phyloP scores from a whole-genome alignment of 176 grass and related monocot genomes.

The Hyparrhenia diplandra region DNA sequence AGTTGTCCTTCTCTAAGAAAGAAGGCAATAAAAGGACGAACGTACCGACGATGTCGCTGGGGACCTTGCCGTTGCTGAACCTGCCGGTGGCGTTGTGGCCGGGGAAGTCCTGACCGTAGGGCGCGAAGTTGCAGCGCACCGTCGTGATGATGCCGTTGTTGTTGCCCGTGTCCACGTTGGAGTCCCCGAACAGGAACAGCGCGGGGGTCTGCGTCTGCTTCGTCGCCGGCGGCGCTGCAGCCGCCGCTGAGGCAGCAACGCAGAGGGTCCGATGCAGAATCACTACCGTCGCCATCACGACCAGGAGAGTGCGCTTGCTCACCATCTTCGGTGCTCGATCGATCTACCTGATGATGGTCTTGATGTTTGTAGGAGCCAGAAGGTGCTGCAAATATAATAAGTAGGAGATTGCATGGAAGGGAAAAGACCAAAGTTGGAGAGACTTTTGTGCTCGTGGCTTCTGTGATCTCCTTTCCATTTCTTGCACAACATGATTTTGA shows the following conservation, averaged over 20 bases:
- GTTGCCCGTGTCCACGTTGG: conserved; percentile 75
- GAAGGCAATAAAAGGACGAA: neutral
- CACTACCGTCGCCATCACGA: neutral
- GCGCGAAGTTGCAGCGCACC: conserved; percentile 48
- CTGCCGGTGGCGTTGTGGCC: conserved; percentile 56
- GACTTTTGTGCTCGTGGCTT: conserved; percentile 1
- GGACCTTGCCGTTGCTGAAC: conserved; percentile 79
- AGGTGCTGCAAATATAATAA: conserved; percentile 3
- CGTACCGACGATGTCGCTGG: conserved; percentile 66
- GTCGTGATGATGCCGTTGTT: conserved; percentile 59
- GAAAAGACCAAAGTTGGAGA: neutral
- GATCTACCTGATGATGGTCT: no score
- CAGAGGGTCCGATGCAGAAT: neutral
- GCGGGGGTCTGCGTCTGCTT: conserved; percentile 34
- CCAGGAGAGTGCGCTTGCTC: neutral
- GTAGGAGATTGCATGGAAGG: neutral
- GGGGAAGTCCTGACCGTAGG: conserved; percentile 75
- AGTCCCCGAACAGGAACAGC: conserved; percentile 69
- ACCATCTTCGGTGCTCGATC: conserved; percentile 3
- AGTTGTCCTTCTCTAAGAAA: no score
- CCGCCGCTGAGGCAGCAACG: no score
- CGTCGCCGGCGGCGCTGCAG: neutral
- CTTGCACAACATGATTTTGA: conserved; percentile 8
- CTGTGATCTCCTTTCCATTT: conserved; percentile 12
- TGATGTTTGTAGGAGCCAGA: no score